phyloP scores from a whole-genome alignment of 1,139 yeast species.

The Saccharomyces hybrid region DNA sequence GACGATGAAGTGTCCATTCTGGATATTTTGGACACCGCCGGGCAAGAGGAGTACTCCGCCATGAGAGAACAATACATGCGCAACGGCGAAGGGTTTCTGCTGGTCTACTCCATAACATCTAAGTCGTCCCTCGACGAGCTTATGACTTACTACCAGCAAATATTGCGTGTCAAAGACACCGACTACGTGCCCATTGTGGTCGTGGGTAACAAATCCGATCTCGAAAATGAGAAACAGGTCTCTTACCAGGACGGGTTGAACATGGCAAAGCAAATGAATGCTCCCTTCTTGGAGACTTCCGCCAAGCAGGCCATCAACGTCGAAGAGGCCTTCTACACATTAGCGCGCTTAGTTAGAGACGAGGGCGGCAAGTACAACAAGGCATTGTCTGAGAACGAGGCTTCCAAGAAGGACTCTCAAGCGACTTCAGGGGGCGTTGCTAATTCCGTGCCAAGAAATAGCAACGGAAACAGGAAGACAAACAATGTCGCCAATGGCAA shows the following conservation, averaged over 20 bases:
- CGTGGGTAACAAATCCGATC: constrained; percentile 77
- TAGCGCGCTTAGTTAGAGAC: constrained; percentile 59
- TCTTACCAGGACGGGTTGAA: constrained; percentile 74
- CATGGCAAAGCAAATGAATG: constrained; percentile 64
- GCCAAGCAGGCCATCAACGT: constrained; percentile 93
- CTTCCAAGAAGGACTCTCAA: neutral
- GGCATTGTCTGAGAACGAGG: neutral
- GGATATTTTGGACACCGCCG: constrained; percentile 94
- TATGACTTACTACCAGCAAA: constrained; percentile 72
- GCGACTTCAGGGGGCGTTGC: neutral
- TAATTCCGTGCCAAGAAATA: neutral
- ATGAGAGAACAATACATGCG: constrained; percentile 94
- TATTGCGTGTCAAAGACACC: constrained; percentile 74
- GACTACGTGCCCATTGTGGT: constrained; percentile 66
- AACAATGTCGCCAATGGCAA: neutral
- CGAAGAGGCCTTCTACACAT: constrained; percentile 79
- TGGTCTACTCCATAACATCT: constrained; percentile 80
- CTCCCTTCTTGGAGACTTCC: constrained; percentile 85
- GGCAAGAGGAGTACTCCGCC: constrained; percentile 95
- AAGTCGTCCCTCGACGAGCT: constrained; percentile 74
- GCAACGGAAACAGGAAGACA: neutral
- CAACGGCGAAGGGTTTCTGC: constrained; percentile 83
- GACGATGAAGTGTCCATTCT: constrained; percentile 72
- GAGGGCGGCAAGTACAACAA: constrained; percentile 30
- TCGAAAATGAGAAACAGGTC: constrained; percentile 72